Conservation (phyloP, 2,329 filamentous ascomycete species). For the Aspergillus brasiliensis region DNA sequence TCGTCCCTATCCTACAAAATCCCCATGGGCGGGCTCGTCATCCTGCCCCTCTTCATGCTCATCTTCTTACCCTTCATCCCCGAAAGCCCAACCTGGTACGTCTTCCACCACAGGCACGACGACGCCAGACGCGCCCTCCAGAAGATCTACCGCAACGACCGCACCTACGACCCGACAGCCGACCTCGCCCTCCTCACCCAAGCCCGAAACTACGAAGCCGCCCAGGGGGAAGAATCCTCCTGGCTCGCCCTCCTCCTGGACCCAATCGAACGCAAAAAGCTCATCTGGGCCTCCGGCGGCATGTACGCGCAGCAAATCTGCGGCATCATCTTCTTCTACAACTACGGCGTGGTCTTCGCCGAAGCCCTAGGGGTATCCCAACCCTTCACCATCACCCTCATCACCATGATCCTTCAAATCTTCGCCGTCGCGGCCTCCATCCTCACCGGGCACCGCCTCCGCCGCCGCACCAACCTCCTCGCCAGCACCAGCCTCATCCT, state of each 20-base stretch:
- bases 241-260: slow-evolving; percentile 48
- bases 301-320: slow-evolving; percentile 54
- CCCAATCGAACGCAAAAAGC: slow-evolving; percentile 51
- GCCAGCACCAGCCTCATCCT: slow-evolving; percentile 45
- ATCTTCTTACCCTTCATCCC: slow-evolving; percentile 28
- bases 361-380: slow-evolving; percentile 46
- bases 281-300: slow-evolving; percentile 49
- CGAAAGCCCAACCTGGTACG: slow-evolving; percentile 36
- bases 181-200: slow-evolving; percentile 30
- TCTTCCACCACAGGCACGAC: slow-evolving; percentile 28
- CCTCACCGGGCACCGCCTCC: slow-evolving; percentile 45
- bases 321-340: slow-evolving; percentile 53
- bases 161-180: slow-evolving; percentile 30
- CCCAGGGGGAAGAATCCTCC: slow-evolving; percentile 32
- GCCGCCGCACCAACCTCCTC: slow-evolving; percentile 42
- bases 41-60: slow-evolving; percentile 28
- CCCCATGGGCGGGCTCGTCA: slow-evolving; percentile 29
- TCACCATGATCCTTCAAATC: slow-evolving; percentile 49
- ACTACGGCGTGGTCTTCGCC: slow-evolving; percentile 48
- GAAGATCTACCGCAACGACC: slow-evolving; percentile 37
- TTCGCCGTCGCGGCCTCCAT: slow-evolving; percentile 45
- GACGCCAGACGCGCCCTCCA: slow-evolving; percentile 36
- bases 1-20: slow-evolving; percentile 28
- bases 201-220: slow-evolving; percentile 24
- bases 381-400: slow-evolving; percentile 47